A percentile compares a stretch with the other conserved stretches of the same genome.
These are phyloP conservation scores for Pythium aquatile DNA, from an alignment of 352 stramenopile species.

Conservation along the genomic window DNA sequence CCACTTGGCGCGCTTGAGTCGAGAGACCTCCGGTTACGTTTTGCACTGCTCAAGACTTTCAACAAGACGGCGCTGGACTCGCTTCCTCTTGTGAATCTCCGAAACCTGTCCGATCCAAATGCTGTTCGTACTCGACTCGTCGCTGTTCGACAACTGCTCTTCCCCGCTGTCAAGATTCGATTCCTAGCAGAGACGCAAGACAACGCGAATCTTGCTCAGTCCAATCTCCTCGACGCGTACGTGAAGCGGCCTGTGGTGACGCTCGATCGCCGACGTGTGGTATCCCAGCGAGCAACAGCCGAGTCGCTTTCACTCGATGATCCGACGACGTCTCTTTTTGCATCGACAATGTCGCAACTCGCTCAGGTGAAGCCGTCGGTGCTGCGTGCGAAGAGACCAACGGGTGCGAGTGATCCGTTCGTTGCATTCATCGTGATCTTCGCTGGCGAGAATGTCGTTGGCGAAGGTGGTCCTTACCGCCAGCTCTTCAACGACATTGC, in stretches of 20 bases:
- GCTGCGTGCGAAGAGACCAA: conserved; percentile 68
- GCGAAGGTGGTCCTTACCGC: conserved; percentile 73
- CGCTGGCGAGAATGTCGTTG: conserved; percentile 74
- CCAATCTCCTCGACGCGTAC: conserved; percentile 39
- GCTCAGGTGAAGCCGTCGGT: conserved; percentile 40
- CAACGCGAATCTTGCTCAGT: conserved; percentile 57
- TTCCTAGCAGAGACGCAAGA: conserved; percentile 74
- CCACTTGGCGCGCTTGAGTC: conserved; percentile 45
- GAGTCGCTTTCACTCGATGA: conserved; percentile 35
- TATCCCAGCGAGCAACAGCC: conserved; percentile 25
- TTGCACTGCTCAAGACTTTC: conserved; percentile 53
- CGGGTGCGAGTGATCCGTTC: conserved; percentile 75
- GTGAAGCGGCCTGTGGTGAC: conserved; percentile 67
- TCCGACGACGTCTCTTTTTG: conserved; percentile 67
- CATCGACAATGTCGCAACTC: conserved; percentile 57
- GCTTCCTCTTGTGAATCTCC: conserved; percentile 68
- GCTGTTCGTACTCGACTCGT: conserved; percentile 51
- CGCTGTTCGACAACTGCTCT: conserved; percentile 63
- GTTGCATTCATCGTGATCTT: conserved; percentile 82
- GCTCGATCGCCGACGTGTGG: conserved; percentile 61
- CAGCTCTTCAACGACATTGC: conserved; percentile 82
- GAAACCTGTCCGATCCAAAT: conserved; percentile 44
- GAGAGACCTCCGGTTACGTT: conserved; percentile 57
- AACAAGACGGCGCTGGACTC: conserved; percentile 53
- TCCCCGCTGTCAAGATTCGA: conserved; percentile 70